A percentile compares a stretch with the other conserved stretches of the same genome.
phyloP scores from a whole-genome alignment of 768 basidiomycete species.

The Suillus bovinus region DNA sequence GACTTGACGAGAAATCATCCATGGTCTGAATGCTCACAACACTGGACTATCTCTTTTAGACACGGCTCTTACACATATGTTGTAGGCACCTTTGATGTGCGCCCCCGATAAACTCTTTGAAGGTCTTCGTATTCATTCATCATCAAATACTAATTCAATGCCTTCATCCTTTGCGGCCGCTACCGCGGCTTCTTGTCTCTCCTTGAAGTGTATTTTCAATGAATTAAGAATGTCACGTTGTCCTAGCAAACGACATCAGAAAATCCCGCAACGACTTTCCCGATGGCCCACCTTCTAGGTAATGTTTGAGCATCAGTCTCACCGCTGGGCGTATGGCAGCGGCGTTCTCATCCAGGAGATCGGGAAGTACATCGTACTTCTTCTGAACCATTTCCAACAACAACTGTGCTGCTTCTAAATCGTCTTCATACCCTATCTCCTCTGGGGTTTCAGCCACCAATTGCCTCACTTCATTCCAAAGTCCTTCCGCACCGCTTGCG shows the following conservation, averaged over 20 bases:
- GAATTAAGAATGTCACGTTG: constrained; percentile 60
- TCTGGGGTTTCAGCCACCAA: constrained; percentile 30
- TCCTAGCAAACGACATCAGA: constrained; percentile 36
- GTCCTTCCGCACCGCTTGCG: constrained; percentile 51
- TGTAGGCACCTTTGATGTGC: not conserved
- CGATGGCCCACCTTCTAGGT: constrained; percentile 55
- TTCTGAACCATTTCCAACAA: constrained; percentile 66
- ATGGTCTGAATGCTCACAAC: not conserved
- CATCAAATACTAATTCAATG: constrained; percentile 54
- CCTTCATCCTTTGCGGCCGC: constrained; percentile 51
- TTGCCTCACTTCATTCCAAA: constrained; percentile 58
- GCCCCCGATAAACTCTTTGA: not conserved
- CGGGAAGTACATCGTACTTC: constrained; percentile 52
- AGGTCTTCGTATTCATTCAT: constrained; percentile 6
- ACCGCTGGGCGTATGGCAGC: constrained; percentile 56
- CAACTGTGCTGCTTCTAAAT: constrained; percentile 58
- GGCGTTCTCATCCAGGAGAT: constrained; percentile 19
- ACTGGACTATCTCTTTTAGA: not conserved
- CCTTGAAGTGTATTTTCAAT: constrained; percentile 47
- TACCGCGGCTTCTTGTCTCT: constrained; percentile 49
- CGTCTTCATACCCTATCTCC: constrained; percentile 48
- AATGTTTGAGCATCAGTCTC: constrained; percentile 61
- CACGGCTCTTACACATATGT: not conserved
- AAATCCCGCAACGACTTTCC: not conserved
- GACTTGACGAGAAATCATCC: not conserved